phyloP scores from a whole-genome alignment of 495 filamentous ascomycete species.

The Penicillium robsamsonii region DNA sequence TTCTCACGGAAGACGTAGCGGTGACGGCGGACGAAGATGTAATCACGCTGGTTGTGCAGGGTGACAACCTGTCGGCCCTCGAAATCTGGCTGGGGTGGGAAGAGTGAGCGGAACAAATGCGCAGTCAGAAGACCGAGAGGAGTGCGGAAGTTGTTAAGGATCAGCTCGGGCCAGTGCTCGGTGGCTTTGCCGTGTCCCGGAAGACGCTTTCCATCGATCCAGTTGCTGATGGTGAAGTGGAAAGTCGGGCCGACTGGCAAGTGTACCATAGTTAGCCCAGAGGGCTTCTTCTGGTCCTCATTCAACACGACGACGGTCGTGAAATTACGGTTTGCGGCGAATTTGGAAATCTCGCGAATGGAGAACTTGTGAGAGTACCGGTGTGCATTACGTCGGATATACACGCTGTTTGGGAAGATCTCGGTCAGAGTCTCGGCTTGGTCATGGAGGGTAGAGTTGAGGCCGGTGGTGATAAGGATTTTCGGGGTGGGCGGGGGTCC shows the following conservation, averaged over 20 bases:
- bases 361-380: slow-evolving; percentile 81
- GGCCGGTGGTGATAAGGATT: slow-evolving; percentile 82
- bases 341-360: slow-evolving; percentile 82
- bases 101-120: slow-evolving; percentile 77
- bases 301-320: slow-evolving; percentile 77
- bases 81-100: slow-evolving; percentile 79
- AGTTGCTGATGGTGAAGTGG: slow-evolving; percentile 81
- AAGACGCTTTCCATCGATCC: slow-evolving; percentile 77
- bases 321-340: slow-evolving; percentile 76
- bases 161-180: slow-evolving; percentile 86
- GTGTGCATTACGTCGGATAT: slow-evolving; percentile 81
- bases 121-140: slow-evolving; percentile 88
- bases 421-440: slow-evolving; percentile 73
- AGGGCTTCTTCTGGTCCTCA: slow-evolving; percentile 79
- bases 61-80: slow-evolving; percentile 85
- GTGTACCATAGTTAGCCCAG: slow-evolving; percentile 76
- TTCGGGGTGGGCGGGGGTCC: slow-evolving; percentile 61
- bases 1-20: slow-evolving; percentile 92
- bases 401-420: slow-evolving; percentile 83
- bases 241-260: slow-evolving; percentile 84
- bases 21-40: slow-evolving; percentile 87
- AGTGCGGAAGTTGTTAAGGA: slow-evolving; percentile 94
- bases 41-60: slow-evolving; percentile 93
- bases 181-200: slow-evolving; percentile 88
- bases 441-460: slow-evolving; percentile 81